A percentile compares a stretch with the other conserved stretches of the same genome.
Conservation (phyloP, 2,329 filamentous ascomycete species). For the Esteya vermicola region DNA sequence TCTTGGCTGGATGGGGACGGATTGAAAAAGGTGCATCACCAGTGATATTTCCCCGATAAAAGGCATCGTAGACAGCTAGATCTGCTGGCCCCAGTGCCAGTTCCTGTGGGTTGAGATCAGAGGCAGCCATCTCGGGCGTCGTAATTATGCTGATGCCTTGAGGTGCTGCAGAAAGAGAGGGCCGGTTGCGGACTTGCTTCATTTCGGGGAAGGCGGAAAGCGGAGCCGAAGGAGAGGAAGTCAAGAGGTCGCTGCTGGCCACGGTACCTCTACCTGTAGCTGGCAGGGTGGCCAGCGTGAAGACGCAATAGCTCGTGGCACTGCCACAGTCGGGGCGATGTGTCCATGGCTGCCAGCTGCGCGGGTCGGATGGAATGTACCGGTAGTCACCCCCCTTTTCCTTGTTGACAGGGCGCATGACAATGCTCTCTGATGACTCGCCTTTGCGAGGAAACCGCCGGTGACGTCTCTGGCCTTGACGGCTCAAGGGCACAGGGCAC, state of each 20-base stretch:
- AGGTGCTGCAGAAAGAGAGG: too few relatives aligned
- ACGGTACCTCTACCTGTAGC: conserved; percentile 2
- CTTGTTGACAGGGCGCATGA: too few relatives aligned
- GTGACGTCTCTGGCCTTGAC: too few relatives aligned
- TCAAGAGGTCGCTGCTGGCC: conserved; percentile 2
- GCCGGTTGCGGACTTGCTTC: too few relatives aligned
- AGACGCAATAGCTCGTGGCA: conserved; percentile 13
- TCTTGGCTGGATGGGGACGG: background rate
- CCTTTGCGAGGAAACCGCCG: too few relatives aligned
- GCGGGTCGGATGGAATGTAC: background rate
- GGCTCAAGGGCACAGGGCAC: too few relatives aligned
- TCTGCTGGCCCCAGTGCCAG: background rate
- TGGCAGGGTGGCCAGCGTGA: conserved; percentile 11
- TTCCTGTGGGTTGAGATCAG: conserved; percentile 5
- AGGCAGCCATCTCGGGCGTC: conserved; percentile 19
- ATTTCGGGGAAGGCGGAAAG: too few relatives aligned
- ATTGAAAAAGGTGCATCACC: too few relatives aligned
- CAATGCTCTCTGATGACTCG: too few relatives aligned
- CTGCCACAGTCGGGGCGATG: conserved; percentile 13
- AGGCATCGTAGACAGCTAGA: background rate
- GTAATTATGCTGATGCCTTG: conserved; percentile 12
- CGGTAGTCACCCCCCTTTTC: too few relatives aligned
- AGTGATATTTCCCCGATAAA: too few relatives aligned
- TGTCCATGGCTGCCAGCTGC: conserved; percentile 14
- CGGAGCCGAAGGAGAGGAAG: too few relatives aligned